Base-by-base conservation (phyloP, 768 basidiomycete genomes). In the Macrolepiota dolichaula region DNA sequence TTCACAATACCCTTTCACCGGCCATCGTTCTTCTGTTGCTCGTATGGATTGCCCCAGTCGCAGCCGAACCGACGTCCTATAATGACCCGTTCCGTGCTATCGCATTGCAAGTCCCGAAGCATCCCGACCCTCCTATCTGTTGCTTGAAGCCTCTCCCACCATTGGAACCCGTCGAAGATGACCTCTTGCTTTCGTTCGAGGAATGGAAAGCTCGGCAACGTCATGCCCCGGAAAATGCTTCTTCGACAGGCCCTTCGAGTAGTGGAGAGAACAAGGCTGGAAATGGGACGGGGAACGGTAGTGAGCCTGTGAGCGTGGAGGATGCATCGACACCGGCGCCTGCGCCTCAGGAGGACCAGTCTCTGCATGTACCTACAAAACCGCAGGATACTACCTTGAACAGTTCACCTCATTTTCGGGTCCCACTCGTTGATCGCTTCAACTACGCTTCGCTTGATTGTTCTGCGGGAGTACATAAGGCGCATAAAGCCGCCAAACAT, bases 391-490 rank as follows among this genome's bases (percentile, higher is more conserved):
- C 64, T 13, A 75, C 79, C 59, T 67, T 68, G 3, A 65, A 83
- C 35, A 77, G 84, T 36, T 35, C 40, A 22, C 85, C 88, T 0
- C 85, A 87, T 65, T 87, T 89, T 69, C 82, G 83, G 19, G 85
- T 93, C 4, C 91, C 91, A 1, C 75, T 92, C 46, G 87, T 83
- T 12, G 92, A 96, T 77, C 82, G 94, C 46, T 97, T 96, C 80
- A 97, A 99, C 73, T 98, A 96, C 68, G 97, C 97, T 44, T 87
- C 86, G 55, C 70, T 88, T 61, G 96, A 98, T 72, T 99, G 97
- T 70, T 94, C 93, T 0, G 96, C 96, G 1, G 88, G 94, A 13
- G 88, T 98, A 25, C 96, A 96, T 73, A 83, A 82, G 7, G 79
- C 94, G 0, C 94, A 96, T 70, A 82, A 84, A 29, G 82, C 83